Conservation (phyloP, 2,329 filamentous ascomycete species). For the Diatrype stigma region DNA sequence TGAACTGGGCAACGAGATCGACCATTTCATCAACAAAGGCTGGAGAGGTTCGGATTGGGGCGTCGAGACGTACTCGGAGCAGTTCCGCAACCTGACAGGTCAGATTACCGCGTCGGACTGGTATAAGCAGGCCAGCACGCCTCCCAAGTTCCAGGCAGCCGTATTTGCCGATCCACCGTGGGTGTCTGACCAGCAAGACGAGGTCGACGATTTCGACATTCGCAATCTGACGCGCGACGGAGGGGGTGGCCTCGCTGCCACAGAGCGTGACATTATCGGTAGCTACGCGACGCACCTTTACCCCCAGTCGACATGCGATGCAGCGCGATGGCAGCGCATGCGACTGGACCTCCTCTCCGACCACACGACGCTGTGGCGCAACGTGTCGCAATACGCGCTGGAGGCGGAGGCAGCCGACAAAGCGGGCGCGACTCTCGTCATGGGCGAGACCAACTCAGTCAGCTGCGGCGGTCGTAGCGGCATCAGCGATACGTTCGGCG, state of each 20-base stretch:
- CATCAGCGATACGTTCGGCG: conserved; percentile 43
- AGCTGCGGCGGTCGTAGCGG: conserved; percentile 35
- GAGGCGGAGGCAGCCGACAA: conserved; percentile 30
- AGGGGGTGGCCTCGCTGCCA: conserved; percentile 16
- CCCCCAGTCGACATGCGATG: conserved; percentile 33
- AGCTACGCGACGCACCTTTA: conserved; percentile 32
- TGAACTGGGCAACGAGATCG: conserved; percentile 34
- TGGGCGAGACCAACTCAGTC: conserved; percentile 46
- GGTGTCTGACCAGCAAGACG: conserved; percentile 33
- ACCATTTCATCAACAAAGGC: conserved; percentile 31
- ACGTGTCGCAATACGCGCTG: conserved; percentile 29
- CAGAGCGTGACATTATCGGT: conserved; percentile 28
- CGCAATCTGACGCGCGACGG: conserved; percentile 25
- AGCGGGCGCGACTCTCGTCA: conserved; percentile 33
- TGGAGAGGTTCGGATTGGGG: conserved; percentile 28
- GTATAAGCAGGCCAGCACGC: conserved; percentile 19
- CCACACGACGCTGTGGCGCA: conserved; percentile 30
- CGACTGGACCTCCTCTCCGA: conserved; percentile 29
- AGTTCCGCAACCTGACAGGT: conserved; percentile 29
- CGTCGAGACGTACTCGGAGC: conserved; percentile 24
- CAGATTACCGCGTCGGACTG: conserved; percentile 26
- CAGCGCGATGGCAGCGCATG: conserved; percentile 28
- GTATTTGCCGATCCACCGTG: conserved; percentile 32
- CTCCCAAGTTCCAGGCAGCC: conserved; percentile 29
- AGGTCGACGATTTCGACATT: conserved; percentile 32